Percentiles rank a stretch among this genome's conserved stretches.
Conservation (phyloP, 768 basidiomycete genomes). For the Paxillus ammoniavirescens region DNA sequence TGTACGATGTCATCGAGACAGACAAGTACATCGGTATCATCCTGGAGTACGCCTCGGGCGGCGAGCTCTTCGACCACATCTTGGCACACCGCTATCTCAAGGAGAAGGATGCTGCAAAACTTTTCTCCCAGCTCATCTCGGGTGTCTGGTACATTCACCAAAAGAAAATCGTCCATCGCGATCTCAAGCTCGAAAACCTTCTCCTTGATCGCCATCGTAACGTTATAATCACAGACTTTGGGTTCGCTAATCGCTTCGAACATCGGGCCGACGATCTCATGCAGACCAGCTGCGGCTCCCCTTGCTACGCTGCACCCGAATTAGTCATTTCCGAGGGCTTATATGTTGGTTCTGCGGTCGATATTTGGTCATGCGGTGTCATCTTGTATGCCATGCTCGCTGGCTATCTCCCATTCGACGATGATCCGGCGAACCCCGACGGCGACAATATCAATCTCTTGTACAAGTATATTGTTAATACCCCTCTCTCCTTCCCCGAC, state of each 20-base stretch:
- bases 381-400: slow-evolving; percentile 97
- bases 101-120: slow-evolving; percentile 90
- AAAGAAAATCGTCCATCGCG: slow-evolving; percentile 99
- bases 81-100: slow-evolving; percentile 95
- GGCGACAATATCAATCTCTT: slow-evolving; percentile 99
- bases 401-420: slow-evolving; percentile 98
- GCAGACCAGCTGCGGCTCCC: slow-evolving; percentile 97
- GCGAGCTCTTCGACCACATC: slow-evolving; percentile 98
- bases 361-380: slow-evolving; percentile 96
- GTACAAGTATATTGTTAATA: slow-evolving; percentile 98
- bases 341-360: slow-evolving; percentile 96
- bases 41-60: slow-evolving; percentile 96
- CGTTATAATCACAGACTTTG: slow-evolving; percentile 99
- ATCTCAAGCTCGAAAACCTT: slow-evolving; percentile 98
- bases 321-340: slow-evolving; percentile 96
- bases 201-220: slow-evolving; percentile 96
- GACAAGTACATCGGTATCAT: slow-evolving; percentile 99
- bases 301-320: slow-evolving; percentile 98
- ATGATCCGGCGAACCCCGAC: slow-evolving; percentile 97
- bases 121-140: slow-evolving; percentile 97
- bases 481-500: slow-evolving; percentile 95
- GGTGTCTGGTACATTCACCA: slow-evolving; percentile 99
- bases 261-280: slow-evolving; percentile 92
- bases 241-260: slow-evolving; percentile 97
- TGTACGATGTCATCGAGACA: slow-evolving; percentile 98